phyloP scores from a whole-genome alignment of 768 basidiomycete species.

The Lyophyllum shimeji region DNA sequence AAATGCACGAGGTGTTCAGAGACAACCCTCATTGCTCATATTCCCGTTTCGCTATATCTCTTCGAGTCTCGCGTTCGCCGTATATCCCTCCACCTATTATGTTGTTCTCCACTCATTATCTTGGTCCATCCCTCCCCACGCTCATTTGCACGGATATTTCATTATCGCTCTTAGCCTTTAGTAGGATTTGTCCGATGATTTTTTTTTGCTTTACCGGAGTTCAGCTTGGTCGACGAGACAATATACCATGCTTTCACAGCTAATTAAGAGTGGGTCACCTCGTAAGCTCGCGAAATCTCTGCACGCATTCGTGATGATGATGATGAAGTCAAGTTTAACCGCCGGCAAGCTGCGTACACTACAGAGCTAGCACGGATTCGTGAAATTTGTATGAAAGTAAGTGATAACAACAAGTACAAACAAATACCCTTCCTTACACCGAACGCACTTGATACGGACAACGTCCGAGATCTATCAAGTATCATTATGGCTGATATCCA shows the following conservation, averaged over 20 bases:
- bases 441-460: conserved; percentile 15
- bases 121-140: conserved; percentile 55
- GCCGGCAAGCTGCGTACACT: too few species aligned
- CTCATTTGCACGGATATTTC: conserved; percentile 61
- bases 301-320: too few species aligned
- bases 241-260: conserved; percentile 43
- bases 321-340: too few species aligned
- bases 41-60: conserved; percentile 21
- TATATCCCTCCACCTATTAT: conserved; percentile 39
- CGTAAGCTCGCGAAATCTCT: too few species aligned
- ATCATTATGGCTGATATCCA: conserved; percentile 68
- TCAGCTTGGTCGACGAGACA: conserved; percentile 33
- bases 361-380: too few species aligned
- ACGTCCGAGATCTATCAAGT: conserved; percentile 13
- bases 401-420: conserved; percentile 39
- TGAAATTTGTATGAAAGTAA: neutral
- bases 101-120: conserved; percentile 40
- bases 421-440: neutral
- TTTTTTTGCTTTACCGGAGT: conserved; percentile 46
- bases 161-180: conserved; percentile 48
- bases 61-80: conserved; percentile 32
- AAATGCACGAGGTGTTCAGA: conserved; percentile 28
- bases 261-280: too few species aligned
- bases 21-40: conserved; percentile 28
- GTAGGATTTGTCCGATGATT: conserved; percentile 44